phyloP scores from a whole-genome alignment of 768 basidiomycete genomes.

The Mycena rosella region DNA sequence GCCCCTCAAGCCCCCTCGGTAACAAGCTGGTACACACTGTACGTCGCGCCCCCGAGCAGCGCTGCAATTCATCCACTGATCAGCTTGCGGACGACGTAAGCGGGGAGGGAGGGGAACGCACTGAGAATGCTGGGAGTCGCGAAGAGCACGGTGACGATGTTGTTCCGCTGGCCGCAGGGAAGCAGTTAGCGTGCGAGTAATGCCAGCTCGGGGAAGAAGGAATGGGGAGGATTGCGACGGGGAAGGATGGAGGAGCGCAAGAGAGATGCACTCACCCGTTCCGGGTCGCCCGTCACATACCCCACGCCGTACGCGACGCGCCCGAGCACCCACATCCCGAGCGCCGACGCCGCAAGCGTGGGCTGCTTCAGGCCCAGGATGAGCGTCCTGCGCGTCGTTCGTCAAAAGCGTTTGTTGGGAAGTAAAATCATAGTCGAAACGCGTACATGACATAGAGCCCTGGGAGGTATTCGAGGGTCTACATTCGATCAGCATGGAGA shows the following conservation, averaged over 20 bases:
- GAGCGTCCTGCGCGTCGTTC: neutral
- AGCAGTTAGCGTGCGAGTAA: no score
- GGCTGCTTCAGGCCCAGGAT: neutral
- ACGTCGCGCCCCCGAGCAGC: neutral
- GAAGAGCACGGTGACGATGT: slow-evolving; percentile 1
- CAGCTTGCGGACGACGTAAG: neutral
- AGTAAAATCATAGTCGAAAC: no score
- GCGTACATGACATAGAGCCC: neutral
- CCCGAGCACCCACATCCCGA: neutral
- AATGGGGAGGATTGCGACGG: no score
- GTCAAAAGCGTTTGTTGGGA: no score
- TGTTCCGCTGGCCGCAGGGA: slow-evolving; percentile 6
- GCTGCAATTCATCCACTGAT: neutral
- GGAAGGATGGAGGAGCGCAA: no score
- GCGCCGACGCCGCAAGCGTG: neutral
- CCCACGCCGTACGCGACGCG: neutral
- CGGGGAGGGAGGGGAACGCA: neutral
- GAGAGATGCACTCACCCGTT: neutral
- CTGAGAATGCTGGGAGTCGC: neutral
- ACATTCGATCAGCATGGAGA: no score
- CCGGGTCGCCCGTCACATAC: neutral
- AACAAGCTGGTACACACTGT: neutral
- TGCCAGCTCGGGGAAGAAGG: no score
- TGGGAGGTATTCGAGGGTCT: neutral
- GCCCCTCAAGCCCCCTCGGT: neutral